A percentile compares a stretch with the other conserved stretches of the same genome.
phyloP scores from a whole-genome alignment of 345 rosid species.

The Pistacia atlantica region DNA sequence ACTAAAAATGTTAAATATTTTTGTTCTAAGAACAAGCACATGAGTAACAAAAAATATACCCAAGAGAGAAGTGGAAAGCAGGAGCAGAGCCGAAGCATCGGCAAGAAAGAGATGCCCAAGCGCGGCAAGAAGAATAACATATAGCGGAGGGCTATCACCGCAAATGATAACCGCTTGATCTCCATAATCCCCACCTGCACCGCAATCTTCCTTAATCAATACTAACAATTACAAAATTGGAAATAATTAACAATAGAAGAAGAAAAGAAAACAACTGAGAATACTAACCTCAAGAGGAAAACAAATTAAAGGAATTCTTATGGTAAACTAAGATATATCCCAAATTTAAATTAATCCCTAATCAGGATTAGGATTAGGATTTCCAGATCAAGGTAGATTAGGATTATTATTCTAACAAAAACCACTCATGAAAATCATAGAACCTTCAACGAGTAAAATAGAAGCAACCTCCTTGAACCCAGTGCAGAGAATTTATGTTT shows the following conservation, averaged over 20 bases:
- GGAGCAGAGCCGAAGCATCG: slow-evolving; percentile 42
- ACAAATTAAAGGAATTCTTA: too few species aligned
- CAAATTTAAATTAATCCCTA: too few species aligned
- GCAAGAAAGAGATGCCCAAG: slow-evolving; percentile 38
- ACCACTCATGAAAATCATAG: too few species aligned
- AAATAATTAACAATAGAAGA: background rate
- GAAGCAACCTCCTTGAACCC: background rate
- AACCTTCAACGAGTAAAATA: background rate
- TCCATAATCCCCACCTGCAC: slow-evolving; percentile 22
- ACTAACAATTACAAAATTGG: too few species aligned
- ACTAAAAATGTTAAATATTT: background rate
- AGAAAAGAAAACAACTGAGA: background rate
- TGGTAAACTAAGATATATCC: too few species aligned
- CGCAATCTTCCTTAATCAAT: background rate
- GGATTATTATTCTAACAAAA: too few species aligned
- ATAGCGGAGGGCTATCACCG: slow-evolving; percentile 61
- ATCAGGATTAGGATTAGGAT: too few species aligned
- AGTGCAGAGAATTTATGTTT: background rate
- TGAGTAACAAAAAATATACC: slow-evolving; percentile 37
- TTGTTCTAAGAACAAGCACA: background rate
- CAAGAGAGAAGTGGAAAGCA: slow-evolving; percentile 52
- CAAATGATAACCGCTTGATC: slow-evolving; percentile 47
- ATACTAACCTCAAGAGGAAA: background rate
- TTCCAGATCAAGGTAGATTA: background rate
- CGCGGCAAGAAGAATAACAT: slow-evolving; percentile 68